Base-by-base conservation (phyloP, 768 basidiomycete genomes). In the Mycena alexandri region DNA sequence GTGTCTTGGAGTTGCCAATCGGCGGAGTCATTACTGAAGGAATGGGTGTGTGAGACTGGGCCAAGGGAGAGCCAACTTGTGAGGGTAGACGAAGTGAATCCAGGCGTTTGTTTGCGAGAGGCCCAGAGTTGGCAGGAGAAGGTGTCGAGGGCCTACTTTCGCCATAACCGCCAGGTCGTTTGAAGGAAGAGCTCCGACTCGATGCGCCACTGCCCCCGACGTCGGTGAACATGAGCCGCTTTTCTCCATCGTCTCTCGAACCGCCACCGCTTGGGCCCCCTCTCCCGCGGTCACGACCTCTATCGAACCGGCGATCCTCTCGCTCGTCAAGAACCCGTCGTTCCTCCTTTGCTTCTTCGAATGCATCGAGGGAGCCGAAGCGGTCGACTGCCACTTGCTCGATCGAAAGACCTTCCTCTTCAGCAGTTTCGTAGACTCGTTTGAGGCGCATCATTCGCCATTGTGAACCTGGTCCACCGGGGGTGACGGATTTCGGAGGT, bases 371-470 rank as follows among this genome's bases (percentile, higher is more conserved):
- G 3, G 88, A 89, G 5, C 93, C 95, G 73, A 98, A 99, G 7
- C 96, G 88, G 65, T 99, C 97, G 14, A 93, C 70, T 0, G 92
- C 97, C 34, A 99, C 87, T 65, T 95, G 87, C 71, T 94, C 91
- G 13, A 94, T 76, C 0, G 89, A 75, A 6, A 83, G 79, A 7
- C 87, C 86, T 77, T 96, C 95, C 74, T 98, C 96, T 65, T 94
- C 90, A 0, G 93, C 95, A 3, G 93, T 87, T 76, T 99, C 97
- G 75, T 94, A 96, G 1, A 95, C 91, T 17, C 93, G 86, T 44
- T 90, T 88, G 0, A 99, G 87, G 72, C 96, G 95, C 90, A 94
- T 95, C 98, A 99, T 99, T 17, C 98, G 90, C 97, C 98, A 99
- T 75, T 89, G 90, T 3, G 94, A 95, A 13, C 97, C 97, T 6